These are phyloP conservation scores for Tuber brumale DNA, from an alignment of 495 filamentous ascomycete species.

Conservation along the genomic window DNA sequence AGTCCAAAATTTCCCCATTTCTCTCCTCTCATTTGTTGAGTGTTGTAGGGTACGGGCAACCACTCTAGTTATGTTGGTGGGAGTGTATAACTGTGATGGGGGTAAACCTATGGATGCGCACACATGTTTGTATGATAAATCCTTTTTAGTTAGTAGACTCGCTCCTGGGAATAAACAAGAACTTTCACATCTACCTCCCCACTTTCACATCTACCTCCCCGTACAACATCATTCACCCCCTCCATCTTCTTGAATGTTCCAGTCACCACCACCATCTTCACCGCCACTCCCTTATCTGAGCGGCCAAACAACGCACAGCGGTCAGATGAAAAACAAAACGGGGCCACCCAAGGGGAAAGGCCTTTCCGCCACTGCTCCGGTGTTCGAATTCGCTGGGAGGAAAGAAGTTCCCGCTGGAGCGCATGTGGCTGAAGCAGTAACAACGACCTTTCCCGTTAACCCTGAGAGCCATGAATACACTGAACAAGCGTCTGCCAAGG, in stretches of 20 bases:
- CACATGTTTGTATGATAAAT: too few species aligned
- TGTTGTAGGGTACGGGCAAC: too few species aligned
- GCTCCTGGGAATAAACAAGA: too few species aligned
- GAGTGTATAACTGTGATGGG: too few species aligned
- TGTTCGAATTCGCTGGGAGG: neutral
- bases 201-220: too few species aligned
- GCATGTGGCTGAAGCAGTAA: neutral
- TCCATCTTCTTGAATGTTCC: neutral
- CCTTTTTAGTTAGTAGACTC: too few species aligned
- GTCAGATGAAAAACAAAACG: neutral
- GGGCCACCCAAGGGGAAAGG: neutral
- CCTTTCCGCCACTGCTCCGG: neutral
- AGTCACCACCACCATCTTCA: neutral
- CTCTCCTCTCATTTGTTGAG: neutral
- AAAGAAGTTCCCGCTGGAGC: neutral
- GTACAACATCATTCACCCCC: neutral
- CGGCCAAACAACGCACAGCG: too few species aligned
- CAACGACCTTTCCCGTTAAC: neutral
- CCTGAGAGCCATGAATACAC: neutral
- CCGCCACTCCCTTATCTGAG: neutral
- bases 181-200: too few species aligned
- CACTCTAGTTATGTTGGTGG: too few species aligned
- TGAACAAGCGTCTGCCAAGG: slow-evolving; percentile 15
- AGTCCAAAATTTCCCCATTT: neutral
- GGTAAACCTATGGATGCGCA: too few species aligned